Evolutionary conservation across 352 stramenopile species (phyloP), one percentile per base, ranked within the genome.

Genomic region (Pythium rishiriense): DNA sequence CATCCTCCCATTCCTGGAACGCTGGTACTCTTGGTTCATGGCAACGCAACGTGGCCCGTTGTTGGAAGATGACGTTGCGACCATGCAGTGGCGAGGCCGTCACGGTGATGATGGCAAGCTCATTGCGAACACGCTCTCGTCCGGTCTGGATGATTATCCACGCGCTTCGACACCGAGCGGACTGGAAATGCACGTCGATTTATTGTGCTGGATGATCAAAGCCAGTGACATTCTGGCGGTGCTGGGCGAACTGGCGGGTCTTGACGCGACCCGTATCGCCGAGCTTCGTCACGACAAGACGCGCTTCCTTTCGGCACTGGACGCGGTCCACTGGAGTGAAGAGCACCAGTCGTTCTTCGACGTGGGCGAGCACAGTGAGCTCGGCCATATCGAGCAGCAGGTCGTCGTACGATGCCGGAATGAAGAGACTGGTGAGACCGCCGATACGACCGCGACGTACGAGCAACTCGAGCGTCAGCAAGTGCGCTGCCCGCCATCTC

Each of bases 81-180:
- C 71, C 49, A 86, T 94, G 33, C 83, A 85, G 22, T 97, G 91
- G 91, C 83, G 87, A n/a, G 91, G 91, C 0, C 78, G 89, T 9
- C 70, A 78, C 26, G 24, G 65, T 0, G 74, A 88, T 35, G 80
- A 93, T 64, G 81, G 83, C 41, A 93, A 91, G 43, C 73, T 97
- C 29, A 90, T 97, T 52, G 68, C 92, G 4, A 96, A 97, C 68
- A 98, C 90, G n/a, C 69, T 98, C 1, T 88, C 91, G 1, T 98
- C 90, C 0, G 94, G 94, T 0, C 63, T 98, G 9, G 94, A 98
- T 50, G 94, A 98, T 72, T 98, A 97, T 64, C 94, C 94, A 3
- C 76, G 86, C 52, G 85, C 87, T 1, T 94, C 79, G n/a, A 66
- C 70, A 46, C 81, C 87, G 4, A 86, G 75, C 26, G 57, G 85